These are phyloP conservation scores for Annulohypoxylon maeteangense DNA, from an alignment of 495 filamentous ascomycete species.

Conservation along the genomic window DNA sequence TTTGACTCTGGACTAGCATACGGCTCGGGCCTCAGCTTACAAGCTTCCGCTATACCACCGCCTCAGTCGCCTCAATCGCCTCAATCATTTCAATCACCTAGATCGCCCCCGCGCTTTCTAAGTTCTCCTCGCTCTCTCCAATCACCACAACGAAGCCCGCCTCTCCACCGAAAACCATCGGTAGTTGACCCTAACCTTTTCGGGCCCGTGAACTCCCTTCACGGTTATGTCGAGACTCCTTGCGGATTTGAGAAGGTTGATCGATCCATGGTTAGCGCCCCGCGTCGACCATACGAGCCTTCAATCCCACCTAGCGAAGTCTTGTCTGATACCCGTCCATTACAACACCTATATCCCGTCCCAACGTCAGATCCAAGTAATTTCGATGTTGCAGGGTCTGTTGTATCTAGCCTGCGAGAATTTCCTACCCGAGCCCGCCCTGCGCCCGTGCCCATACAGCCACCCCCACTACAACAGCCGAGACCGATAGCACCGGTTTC, in stretches of 20 bases:
- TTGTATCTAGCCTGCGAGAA: constrained; percentile 52
- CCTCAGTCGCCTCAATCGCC: constrained; percentile 28
- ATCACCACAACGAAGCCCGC: constrained; percentile 22
- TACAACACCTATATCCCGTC: constrained; percentile 56
- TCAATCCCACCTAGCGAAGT: constrained; percentile 38
- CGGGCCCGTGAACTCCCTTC: constrained; percentile 64
- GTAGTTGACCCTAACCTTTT: constrained; percentile 64
- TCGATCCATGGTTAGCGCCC: constrained; percentile 26
- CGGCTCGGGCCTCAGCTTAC: constrained; percentile 48
- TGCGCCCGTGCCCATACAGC: constrained; percentile 50
- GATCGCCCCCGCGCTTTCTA: constrained; percentile 12
- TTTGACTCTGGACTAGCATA: constrained; percentile 59
- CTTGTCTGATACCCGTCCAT: constrained; percentile 49
- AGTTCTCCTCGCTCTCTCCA: constrained; percentile 41
- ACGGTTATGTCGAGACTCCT: constrained; percentile 60
- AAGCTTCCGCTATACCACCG: constrained; percentile 13
- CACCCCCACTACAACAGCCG: constrained; percentile 58
- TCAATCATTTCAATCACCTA: constrained; percentile 1
- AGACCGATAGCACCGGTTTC: constrained; percentile 56
- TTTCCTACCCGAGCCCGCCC: constrained; percentile 41
- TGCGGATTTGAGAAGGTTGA: constrained; percentile 60
- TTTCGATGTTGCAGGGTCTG: constrained; percentile 65
- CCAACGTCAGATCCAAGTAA: constrained; percentile 69
- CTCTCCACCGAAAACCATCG: constrained; percentile 56
- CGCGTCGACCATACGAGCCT: constrained; percentile 32